A percentile compares a stretch with the other conserved stretches of the same genome.
Conservation (phyloP, 148 eudicot species). For the Talinum fruticosum region DNA sequence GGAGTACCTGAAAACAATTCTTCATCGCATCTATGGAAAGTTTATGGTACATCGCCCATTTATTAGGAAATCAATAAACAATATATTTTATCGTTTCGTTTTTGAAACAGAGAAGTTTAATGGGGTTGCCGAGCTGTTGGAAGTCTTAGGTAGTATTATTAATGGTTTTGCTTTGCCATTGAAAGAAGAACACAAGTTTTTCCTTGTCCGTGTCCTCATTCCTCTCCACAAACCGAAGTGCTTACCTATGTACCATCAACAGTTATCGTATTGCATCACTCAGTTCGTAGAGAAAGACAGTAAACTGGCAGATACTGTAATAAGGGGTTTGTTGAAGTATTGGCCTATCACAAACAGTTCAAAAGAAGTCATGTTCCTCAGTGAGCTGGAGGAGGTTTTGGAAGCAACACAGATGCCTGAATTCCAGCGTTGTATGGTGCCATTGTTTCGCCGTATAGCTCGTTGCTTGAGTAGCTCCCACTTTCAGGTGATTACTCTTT, state of each 20-base stretch:
- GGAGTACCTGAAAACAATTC: conserved; percentile 65
- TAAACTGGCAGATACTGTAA: conserved; percentile 69
- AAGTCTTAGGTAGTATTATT: conserved; percentile 70
- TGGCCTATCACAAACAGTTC: conserved; percentile 81
- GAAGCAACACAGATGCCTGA: conserved; percentile 73
- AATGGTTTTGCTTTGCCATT: conserved; percentile 80
- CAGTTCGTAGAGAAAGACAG: conserved; percentile 83
- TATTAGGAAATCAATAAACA: conserved; percentile 65
- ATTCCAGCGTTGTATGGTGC: conserved; percentile 67
- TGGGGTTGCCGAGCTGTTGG: conserved; percentile 72
- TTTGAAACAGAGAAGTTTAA: conserved; percentile 67
- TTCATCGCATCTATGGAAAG: conserved; percentile 70
- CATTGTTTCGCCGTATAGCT: conserved; percentile 60
- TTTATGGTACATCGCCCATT: conserved; percentile 78
- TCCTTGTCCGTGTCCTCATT: conserved; percentile 56
- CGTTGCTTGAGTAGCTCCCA: conserved; percentile 56
- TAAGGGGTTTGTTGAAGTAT: conserved; percentile 66
- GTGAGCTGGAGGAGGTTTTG: conserved; percentile 70
- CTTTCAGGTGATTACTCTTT: background rate
- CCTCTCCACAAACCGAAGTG: conserved; percentile 78
- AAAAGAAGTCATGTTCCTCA: conserved; percentile 68
- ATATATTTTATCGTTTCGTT: conserved; percentile 54
- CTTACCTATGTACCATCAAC: conserved; percentile 74
- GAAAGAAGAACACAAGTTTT: conserved; percentile 73
- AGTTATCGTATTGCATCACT: conserved; percentile 56